Base-by-base conservation (phyloP, 345 rosid species). In the Eucalyptus camaldulensis region DNA sequence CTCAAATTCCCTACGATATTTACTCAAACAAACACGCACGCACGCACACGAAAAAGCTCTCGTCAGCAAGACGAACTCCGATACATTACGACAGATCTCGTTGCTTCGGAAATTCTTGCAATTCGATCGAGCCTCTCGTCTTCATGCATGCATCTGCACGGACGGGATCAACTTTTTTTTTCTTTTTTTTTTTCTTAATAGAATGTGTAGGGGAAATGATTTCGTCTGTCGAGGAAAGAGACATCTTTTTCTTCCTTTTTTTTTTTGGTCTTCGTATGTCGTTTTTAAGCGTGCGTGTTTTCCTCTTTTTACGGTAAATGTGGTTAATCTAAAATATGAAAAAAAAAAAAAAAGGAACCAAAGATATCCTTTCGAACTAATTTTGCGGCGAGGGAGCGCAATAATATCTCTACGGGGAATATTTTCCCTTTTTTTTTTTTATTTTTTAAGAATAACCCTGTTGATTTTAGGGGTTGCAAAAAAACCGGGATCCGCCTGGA, bases 211-310 rank as follows among this genome's bases (percentile, higher is more conserved):
- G 62, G 1, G 29, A 56, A 56, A 24, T 9, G 62, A 56, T 56
- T 56, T 56, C 62, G 13, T 56, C 13, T 56, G 6, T 24, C 13
- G 62, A 24, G 29, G 27, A 56, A 56, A 56, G 29, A 56, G 29
- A 24, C 29, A 2, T 0, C 27, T 1, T 24, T 54, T 15, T 50
- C 6, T 6, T 50, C 43, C 0, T 4, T 54, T 56, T 56, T 15
- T 24, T 19, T 53, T 53, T 10, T 5, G 27, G 12, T 24, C 62
- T 24, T 56, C 62, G 3, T 56, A 56, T 56, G 29, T 24, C 62
- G 29, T 56, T 56, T 56, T 56, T 56, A 56, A 24, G 62, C 62
- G 29, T 56, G 62, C 29, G 13, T 56, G 27, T 56, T 56, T 56
- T 56, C 58, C 58, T 53, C 58, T 53, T 56, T 22, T 0, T 22